Evolutionary conservation across 140 eudicot genomes (phyloP).

Genomic region (Oenanthe javanica): DNA sequence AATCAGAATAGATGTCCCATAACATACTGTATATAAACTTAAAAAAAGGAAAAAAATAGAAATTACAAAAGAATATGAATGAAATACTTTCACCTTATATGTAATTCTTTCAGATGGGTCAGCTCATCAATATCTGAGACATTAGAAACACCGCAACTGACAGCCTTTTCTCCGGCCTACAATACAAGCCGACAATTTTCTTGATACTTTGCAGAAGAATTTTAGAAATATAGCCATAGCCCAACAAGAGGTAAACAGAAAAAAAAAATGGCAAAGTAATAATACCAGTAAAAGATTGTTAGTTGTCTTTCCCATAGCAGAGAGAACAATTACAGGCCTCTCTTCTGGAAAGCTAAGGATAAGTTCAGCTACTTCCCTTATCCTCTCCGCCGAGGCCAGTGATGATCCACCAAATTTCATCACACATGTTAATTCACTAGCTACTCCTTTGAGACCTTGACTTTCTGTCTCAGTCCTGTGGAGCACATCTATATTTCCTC

Average conservation of each 20-base stretch:
- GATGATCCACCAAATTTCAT: constrained; percentile 96
- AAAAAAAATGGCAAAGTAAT: not conserved
- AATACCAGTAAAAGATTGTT: constrained; percentile 66
- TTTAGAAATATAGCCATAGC: not conserved
- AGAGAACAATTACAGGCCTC: constrained; percentile 77
- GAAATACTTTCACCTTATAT: constrained; percentile 43
- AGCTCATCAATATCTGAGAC: constrained; percentile 71
- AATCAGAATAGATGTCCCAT: too few relatives aligned
- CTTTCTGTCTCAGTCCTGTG: constrained; percentile 24
- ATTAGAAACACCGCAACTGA: constrained; percentile 59
- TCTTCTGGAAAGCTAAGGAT: constrained; percentile 73
- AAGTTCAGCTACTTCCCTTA: constrained; percentile 80
- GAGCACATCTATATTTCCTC: constrained; percentile 32
- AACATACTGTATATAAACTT: not conserved
- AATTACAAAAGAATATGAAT: not conserved
- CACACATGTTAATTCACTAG: constrained; percentile 53
- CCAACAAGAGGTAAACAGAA: not conserved
- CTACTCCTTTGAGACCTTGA: constrained; percentile 30
- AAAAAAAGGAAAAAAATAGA: not conserved
- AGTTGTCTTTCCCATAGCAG: constrained; percentile 93
- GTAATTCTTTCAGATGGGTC: constrained; percentile 64
- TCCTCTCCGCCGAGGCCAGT: constrained; percentile 74
- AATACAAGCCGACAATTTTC: constrained; percentile 16
- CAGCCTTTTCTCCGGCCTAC: constrained; percentile 96
- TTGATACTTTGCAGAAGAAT: not conserved